These are phyloP conservation scores for Bondarzewia mesenterica DNA, from an alignment of 1,284 basidiomycete species.

Conservation along the genomic window DNA sequence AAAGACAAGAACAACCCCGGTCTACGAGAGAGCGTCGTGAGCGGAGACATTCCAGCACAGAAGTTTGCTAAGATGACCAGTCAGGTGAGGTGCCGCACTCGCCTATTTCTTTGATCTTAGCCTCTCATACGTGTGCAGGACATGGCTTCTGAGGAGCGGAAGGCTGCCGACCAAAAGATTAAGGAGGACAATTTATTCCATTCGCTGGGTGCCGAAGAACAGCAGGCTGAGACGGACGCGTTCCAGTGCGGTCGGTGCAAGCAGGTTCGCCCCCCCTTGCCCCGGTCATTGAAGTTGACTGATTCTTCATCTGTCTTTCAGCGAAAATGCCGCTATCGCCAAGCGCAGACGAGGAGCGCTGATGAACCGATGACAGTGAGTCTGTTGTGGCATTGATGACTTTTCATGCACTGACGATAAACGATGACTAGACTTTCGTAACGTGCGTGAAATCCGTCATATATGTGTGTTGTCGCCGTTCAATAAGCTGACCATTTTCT, in stretches of 20 bases:
- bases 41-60: conserved; percentile 67
- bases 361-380: conserved; percentile 95
- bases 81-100: conserved; percentile 39
- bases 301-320: conserved; percentile 25
- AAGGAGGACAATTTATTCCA: conserved; percentile 87
- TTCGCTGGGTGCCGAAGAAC: conserved; percentile 83
- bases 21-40: conserved; percentile 78
- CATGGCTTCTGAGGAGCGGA: conserved; percentile 92
- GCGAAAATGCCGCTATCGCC: conserved; percentile 88
- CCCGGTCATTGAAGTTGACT: background rate
- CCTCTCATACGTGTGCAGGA: conserved; percentile 44
- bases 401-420: conserved; percentile 11
- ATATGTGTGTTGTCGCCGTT: background rate
- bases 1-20: conserved; percentile 94
- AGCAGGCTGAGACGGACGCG: conserved; percentile 92
- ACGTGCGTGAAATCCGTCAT: conserved; percentile 18
- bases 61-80: conserved; percentile 79
- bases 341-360: conserved; percentile 90
- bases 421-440: conserved; percentile 24
- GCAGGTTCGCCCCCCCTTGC: conserved; percentile 37
- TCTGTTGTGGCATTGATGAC: conserved; percentile 14
- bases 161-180: conserved; percentile 77
- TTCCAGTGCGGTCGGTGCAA: conserved; percentile 97
- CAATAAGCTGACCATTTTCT: conserved; percentile 5
- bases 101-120: background rate